phyloP scores from a whole-genome alignment of 805 yeast genomes.

The Yarrowia porcina region DNA sequence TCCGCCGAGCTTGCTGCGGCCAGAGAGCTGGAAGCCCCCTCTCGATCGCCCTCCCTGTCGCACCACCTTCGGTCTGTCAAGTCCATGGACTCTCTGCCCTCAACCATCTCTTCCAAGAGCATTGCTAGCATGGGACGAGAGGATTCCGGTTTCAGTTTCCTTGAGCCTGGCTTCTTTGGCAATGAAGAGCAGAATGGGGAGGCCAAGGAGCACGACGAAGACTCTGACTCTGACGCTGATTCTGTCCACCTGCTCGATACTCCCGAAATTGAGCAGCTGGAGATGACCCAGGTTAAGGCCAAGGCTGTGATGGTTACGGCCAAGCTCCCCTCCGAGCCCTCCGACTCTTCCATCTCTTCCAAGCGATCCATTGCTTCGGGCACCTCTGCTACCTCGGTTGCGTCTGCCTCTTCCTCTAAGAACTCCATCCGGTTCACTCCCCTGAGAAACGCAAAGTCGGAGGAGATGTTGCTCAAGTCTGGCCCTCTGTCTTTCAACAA shows the following conservation, averaged over 20 bases:
- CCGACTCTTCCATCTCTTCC: constrained; percentile 4
- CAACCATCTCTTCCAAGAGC: constrained; percentile 8
- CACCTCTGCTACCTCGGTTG: not conserved
- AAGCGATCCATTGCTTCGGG: not conserved
- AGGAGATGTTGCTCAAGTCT: constrained; percentile 17
- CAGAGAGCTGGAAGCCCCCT: not conserved
- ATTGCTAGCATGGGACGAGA: not conserved
- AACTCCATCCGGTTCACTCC: constrained; percentile 16
- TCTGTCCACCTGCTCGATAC: constrained; percentile 1
- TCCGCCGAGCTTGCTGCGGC: not conserved
- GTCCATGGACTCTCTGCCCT: constrained; percentile 22
- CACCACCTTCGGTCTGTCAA: constrained; percentile 3
- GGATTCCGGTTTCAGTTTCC: constrained; percentile 11
- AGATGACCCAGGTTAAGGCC: constrained; percentile 11
- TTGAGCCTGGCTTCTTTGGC: constrained; percentile 11
- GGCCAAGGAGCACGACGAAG: not conserved
- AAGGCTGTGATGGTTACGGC: constrained; percentile 14
- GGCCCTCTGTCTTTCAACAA: not conserved
- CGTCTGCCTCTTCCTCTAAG: not conserved
- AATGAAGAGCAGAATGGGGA: not conserved
- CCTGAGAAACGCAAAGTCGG: constrained; percentile 18
- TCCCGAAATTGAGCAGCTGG: constrained; percentile 22
- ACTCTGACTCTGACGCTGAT: not conserved
- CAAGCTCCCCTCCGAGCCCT: constrained; percentile 4
- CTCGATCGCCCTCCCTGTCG: not conserved